phyloP scores from a whole-genome alignment of 129 eudicot genomes.

The Pittosporum tobira region DNA sequence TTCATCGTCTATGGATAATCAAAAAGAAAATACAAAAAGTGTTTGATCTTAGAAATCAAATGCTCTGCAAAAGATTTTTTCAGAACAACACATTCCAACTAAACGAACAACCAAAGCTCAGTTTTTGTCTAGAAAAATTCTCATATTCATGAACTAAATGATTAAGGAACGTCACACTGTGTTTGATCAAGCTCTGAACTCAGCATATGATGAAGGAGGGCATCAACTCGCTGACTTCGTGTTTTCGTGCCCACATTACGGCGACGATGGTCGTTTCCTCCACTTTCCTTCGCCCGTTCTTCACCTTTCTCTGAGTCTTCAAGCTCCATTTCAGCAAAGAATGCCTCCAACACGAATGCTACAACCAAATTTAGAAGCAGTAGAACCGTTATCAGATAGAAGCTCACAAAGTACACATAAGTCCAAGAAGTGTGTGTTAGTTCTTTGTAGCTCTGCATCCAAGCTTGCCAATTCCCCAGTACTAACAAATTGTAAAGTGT shows the following conservation, averaged over 20 bases:
- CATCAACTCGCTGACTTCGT: slow-evolving; percentile 74
- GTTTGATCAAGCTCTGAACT: slow-evolving; percentile 55
- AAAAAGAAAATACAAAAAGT: too few species aligned
- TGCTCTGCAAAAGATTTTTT: too few species aligned
- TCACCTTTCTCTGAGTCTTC: slow-evolving; percentile 45
- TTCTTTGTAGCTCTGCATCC: slow-evolving; percentile 82
- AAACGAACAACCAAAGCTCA: too few species aligned
- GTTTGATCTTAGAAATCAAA: too few species aligned
- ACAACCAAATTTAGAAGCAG: slow-evolving; percentile 83
- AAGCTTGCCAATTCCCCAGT: slow-evolving; percentile 85
- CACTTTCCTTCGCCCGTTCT: slow-evolving; percentile 32
- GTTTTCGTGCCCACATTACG: slow-evolving; percentile 57
- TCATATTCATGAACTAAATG: too few species aligned
- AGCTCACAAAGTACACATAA: slow-evolving; percentile 71
- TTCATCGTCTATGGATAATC: too few species aligned
- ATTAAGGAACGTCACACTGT: slow-evolving; percentile 26
- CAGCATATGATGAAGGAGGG: slow-evolving; percentile 83
- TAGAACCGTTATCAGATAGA: slow-evolving; percentile 69
- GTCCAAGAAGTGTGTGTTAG: slow-evolving; percentile 73
- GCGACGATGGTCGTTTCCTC: slow-evolving; percentile 24
- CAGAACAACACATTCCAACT: too few species aligned
- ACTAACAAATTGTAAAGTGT: slow-evolving; percentile 87
- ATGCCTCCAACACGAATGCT: slow-evolving; percentile 97
- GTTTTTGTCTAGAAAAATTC: too few species aligned
- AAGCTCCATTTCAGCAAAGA: slow-evolving; percentile 84